A percentile compares a stretch with the other conserved stretches of the same genome.
Evolutionary conservation across 176 grass and related monocot genomes (phyloP).

Genomic region (Musa acuminata): DNA sequence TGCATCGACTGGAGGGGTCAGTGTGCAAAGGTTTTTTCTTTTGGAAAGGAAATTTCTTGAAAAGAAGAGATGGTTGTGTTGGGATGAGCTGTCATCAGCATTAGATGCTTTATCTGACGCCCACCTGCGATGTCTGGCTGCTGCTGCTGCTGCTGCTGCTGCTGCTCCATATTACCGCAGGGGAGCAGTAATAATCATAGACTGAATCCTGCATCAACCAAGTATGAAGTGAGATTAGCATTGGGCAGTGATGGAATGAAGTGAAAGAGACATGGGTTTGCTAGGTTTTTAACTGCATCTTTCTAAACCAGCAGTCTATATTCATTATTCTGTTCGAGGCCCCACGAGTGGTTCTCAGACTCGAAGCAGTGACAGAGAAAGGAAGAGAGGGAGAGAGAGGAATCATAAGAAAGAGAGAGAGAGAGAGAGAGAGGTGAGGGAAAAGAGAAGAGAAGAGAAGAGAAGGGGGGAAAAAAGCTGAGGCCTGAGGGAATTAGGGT

Average conservation of each 20-base stretch:
- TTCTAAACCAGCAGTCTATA: not conserved
- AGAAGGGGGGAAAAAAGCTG: not conserved
- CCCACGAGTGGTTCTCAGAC: slow-evolving; percentile 40
- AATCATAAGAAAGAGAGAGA: not conserved
- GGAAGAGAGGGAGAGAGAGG: not conserved
- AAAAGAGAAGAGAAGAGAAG: not conserved
- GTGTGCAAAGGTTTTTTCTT: slow-evolving; percentile 22
- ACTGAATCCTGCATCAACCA: too few relatives aligned
- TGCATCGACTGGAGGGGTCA: not conserved
- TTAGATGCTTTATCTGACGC: slow-evolving; percentile 67
- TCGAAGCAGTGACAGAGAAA: not conserved
- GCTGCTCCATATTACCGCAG: not conserved
- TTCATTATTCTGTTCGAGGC: slow-evolving; percentile 45
- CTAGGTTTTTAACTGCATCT: not conserved
- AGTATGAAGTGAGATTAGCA: slow-evolving; percentile 2
- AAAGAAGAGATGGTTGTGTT: slow-evolving; percentile 32
- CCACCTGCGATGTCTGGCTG: slow-evolving; percentile 50
- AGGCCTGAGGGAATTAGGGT: slow-evolving; percentile 1
- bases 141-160: not conserved
- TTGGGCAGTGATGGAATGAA: not conserved
- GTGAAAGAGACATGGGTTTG: not conserved
- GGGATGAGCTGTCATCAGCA: slow-evolving; percentile 76
- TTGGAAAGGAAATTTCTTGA: slow-evolving; percentile 6
- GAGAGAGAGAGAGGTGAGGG: not conserved
- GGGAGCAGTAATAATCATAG: not conserved